Evolutionary conservation across 345 rosid species (phyloP).

Genomic region (Eucalyptus curtisii): DNA sequence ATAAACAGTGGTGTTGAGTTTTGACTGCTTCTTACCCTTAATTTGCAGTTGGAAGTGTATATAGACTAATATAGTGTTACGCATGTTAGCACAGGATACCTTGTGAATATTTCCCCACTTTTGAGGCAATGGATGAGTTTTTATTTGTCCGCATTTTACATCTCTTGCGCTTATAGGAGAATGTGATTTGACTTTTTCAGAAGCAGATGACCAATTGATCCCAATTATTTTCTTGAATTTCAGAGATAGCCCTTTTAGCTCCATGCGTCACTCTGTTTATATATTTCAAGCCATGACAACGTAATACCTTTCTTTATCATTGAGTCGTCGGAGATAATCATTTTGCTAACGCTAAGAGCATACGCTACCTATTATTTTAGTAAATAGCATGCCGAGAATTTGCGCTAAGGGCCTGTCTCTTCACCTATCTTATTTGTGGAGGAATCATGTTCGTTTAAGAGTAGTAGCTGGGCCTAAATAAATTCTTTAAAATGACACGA

Average conservation of each 20-base stretch:
- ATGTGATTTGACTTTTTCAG: neutral
- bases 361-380: neutral
- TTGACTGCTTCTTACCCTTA: constrained; percentile 14
- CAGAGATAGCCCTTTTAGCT: neutral
- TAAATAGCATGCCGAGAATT: neutral
- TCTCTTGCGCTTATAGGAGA: neutral
- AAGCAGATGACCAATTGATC: neutral
- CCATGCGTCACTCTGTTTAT: neutral
- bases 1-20: constrained; percentile 75
- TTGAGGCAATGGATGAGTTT: neutral
- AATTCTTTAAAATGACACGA: neutral
- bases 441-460: neutral
- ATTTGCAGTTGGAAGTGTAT: constrained; percentile 12
- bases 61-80: neutral
- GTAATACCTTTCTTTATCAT: neutral
- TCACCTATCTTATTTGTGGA: neutral
- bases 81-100: neutral
- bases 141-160: neutral
- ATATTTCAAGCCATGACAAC: neutral
- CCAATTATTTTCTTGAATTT: neutral
- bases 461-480: neutral
- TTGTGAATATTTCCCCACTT: neutral
- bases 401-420: neutral
- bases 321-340: neutral
- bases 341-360: neutral